Conservation (phyloP, 805 yeast genomes). For the Martiniozyma abietophila region DNA sequence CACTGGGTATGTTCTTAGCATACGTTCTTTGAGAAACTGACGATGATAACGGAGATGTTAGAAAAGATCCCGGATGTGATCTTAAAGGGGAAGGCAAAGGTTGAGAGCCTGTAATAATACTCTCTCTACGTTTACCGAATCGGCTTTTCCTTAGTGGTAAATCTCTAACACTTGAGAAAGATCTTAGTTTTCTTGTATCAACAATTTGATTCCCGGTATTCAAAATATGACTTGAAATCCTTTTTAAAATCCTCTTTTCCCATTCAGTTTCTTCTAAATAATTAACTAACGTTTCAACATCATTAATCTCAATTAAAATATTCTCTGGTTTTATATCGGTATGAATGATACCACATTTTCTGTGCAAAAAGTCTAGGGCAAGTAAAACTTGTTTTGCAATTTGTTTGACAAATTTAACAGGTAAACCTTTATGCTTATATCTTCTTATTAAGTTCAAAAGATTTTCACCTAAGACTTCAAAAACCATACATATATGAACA, state of each 20-base stretch:
- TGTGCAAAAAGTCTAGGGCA: constrained; percentile 50
- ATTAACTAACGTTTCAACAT: constrained; percentile 42
- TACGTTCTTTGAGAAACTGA: background rate
- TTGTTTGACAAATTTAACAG: constrained; percentile 45
- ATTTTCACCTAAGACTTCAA: constrained; percentile 94
- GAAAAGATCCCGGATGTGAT: constrained; percentile 30
- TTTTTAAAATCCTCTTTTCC: constrained; percentile 25
- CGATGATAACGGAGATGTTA: constrained; percentile 20
- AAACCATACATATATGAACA: constrained; percentile 90
- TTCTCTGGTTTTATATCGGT: constrained; percentile 76
- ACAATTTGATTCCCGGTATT: constrained; percentile 11
- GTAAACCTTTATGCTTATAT: constrained; percentile 43
- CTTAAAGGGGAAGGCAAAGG: constrained; percentile 85
- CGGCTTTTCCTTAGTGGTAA: constrained; percentile 27
- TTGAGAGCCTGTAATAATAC: constrained; percentile 82
- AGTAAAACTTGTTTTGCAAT: constrained; percentile 47
- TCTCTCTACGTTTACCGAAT: constrained; percentile 48
- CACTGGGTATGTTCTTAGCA: constrained; percentile 8
- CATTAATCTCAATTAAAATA: constrained; percentile 42
- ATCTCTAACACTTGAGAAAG: constrained; percentile 13
- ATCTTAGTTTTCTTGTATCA: constrained; percentile 10
- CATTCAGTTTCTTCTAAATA: constrained; percentile 32
- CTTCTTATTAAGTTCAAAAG: constrained; percentile 74
- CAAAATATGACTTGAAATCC: constrained; percentile 20
- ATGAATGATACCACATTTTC: constrained; percentile 59